phyloP scores from a whole-genome alignment of 208 protist genomes.

The Kentomonas sorsogonicus region DNA sequence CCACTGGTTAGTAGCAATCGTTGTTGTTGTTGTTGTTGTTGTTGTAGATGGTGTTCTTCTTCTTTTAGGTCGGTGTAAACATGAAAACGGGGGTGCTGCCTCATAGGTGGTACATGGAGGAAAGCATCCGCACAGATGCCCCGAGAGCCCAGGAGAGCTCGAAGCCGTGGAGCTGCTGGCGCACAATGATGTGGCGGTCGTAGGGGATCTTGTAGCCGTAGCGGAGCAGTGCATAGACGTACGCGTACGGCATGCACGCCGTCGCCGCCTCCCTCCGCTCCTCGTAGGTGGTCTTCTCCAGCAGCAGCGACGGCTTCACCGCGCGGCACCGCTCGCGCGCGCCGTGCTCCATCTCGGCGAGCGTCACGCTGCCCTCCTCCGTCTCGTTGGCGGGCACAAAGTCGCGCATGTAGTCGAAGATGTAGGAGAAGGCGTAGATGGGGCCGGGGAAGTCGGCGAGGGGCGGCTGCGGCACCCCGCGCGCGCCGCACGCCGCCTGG shows the following conservation, averaged over 20 bases:
- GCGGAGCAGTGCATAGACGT: slow-evolving; percentile 59
- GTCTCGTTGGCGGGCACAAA: slow-evolving; percentile 4
- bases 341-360: slow-evolving; percentile 16
- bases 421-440: slow-evolving; percentile 72
- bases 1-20: too few species aligned
- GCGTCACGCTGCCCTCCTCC: slow-evolving; percentile 22
- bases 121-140: too few species aligned
- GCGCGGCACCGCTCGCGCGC: slow-evolving; percentile 17
- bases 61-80: too few species aligned
- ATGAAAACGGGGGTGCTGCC: too few species aligned
- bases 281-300: slow-evolving; percentile 2
- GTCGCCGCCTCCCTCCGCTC: slow-evolving; percentile 26
- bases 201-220: slow-evolving; percentile 50
- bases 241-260: slow-evolving; percentile 76
- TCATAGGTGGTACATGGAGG: too few species aligned
- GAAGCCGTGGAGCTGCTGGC: slow-evolving; percentile 76
- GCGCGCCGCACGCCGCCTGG: slow-evolving; percentile 37
- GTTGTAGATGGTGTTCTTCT: too few species aligned
- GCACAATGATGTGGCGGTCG: slow-evolving; percentile 51
- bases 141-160: slow-evolving; percentile 81
- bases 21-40: too few species aligned
- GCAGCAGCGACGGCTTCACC: slow-evolving; percentile 21
- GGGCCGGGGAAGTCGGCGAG: slow-evolving; percentile 31
- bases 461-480: slow-evolving; percentile 56
- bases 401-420: slow-evolving; percentile 50